These are phyloP conservation scores for Didymella segeticola DNA, from an alignment of 2,329 filamentous ascomycete genomes.

Conservation along the genomic window DNA sequence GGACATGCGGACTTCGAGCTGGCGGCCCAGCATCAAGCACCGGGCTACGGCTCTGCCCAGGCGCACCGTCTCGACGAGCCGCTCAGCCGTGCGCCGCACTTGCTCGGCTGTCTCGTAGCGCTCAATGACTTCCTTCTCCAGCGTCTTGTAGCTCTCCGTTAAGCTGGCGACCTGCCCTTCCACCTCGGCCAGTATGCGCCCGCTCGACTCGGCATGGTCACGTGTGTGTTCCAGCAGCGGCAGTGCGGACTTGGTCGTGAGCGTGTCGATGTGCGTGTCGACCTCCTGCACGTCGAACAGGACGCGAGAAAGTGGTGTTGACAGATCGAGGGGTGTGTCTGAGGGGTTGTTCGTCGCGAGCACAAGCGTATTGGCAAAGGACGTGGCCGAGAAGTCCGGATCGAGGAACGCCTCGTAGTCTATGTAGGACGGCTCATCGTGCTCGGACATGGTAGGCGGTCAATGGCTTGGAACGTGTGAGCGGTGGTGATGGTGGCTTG, in stretches of 20 bases:
- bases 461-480: conserved; percentile 1
- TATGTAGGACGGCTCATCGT: conserved; percentile 79
- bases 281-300: conserved; percentile 97
- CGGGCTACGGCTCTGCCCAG: conserved; percentile 78
- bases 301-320: conserved; percentile 89
- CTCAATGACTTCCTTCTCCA: conserved; percentile 84
- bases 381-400: conserved; percentile 78
- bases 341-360: conserved; percentile 89
- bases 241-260: conserved; percentile 84
- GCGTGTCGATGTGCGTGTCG: conserved; percentile 89
- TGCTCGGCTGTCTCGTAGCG: conserved; percentile 87
- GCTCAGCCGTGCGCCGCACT: conserved; percentile 76
- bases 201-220: conserved; percentile 74
- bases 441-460: conserved; percentile 38
- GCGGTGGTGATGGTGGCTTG: not conserved
- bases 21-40: conserved; percentile 80
- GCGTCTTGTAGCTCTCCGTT: conserved; percentile 82
- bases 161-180: conserved; percentile 81
- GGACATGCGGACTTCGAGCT: conserved; percentile 83
- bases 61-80: conserved; percentile 80
- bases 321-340: conserved; percentile 89
- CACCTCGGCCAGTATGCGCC: conserved; percentile 75
- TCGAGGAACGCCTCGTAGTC: conserved; percentile 93
- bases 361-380: conserved; percentile 89
- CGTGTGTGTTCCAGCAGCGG: conserved; percentile 80